Conservation (phyloP, 768 basidiomycete species). For the Sutorius australiensis region DNA sequence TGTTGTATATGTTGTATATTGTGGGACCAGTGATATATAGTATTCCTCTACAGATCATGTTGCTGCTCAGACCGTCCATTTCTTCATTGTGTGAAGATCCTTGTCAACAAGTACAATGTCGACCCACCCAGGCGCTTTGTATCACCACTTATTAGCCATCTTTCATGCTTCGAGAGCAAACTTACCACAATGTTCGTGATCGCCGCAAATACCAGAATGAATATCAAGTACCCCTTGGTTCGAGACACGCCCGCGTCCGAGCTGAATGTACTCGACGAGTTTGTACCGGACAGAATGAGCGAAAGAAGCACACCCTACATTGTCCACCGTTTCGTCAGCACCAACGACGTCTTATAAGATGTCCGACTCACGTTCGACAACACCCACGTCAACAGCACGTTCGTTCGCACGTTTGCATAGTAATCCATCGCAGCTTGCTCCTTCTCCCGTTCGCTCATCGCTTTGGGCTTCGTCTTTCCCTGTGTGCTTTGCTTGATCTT, state of each 20-base stretch:
- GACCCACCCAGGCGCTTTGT: constrained; percentile 56
- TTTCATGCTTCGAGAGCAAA: background rate
- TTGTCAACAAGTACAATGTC: constrained; percentile 49
- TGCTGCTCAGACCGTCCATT: background rate
- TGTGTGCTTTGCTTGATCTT: constrained; percentile 7
- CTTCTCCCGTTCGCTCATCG: constrained; percentile 51
- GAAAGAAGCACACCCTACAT: constrained; percentile 64
- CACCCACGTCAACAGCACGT: constrained; percentile 78
- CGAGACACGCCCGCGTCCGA: constrained; percentile 44
- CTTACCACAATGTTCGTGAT: constrained; percentile 64
- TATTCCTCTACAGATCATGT: background rate
- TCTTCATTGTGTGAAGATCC: constrained; percentile 48
- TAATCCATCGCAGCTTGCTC: constrained; percentile 79
- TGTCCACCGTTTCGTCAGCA: background rate
- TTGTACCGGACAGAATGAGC: constrained; percentile 59
- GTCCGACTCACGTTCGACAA: constrained; percentile 64
- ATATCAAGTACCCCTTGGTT: constrained; percentile 72
- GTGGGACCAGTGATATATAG: constrained; percentile 1
- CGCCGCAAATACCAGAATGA: constrained; percentile 79
- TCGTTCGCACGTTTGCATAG: constrained; percentile 84
- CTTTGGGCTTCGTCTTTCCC: constrained; percentile 17
- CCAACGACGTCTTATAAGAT: background rate
- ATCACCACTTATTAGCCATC: background rate
- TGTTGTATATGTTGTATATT: background rate
- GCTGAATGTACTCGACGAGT: constrained; percentile 59